These are phyloP conservation scores for Penicillium nucicola DNA, from an alignment of 495 filamentous ascomycete genomes.

Conservation along the genomic window DNA sequence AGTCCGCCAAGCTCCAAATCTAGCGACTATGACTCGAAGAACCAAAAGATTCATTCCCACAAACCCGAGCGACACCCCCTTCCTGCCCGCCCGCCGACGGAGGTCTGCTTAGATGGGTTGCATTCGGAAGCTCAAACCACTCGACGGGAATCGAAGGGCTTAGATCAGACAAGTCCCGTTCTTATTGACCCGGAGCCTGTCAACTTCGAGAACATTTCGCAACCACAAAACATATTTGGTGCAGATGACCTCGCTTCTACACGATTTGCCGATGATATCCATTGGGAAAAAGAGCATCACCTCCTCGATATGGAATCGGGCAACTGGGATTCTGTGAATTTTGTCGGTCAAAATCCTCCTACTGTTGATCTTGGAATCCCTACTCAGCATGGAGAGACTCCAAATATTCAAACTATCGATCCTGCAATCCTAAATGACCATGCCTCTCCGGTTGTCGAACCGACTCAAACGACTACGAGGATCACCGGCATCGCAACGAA, in stretches of 20 bases:
- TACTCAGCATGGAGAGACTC: not conserved
- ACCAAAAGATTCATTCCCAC: not conserved
- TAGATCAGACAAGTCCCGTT: not conserved
- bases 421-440: slow-evolving; percentile 1
- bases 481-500: not conserved
- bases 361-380: slow-evolving; percentile 1
- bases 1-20: slow-evolving; percentile 6
- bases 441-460: not conserved
- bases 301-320: not conserved
- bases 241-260: not conserved
- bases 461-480: not conserved
- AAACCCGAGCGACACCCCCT: slow-evolving; percentile 5
- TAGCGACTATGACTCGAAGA: not conserved
- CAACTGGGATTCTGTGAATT: not conserved
- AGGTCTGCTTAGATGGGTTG: slow-evolving; percentile 10
- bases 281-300: not conserved
- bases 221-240: not conserved
- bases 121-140: slow-evolving; percentile 1
- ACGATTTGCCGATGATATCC: not conserved
- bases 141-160: not conserved
- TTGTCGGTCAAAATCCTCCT: not conserved
- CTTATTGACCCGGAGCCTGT: not conserved
- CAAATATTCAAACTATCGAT: not conserved
- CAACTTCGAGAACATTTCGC: not conserved
- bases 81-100: slow-evolving; percentile 6